Percentiles rank a stretch among this genome's conserved stretches.
Evolutionary conservation across 306 rosid genomes (phyloP).

Genomic region (Trichosanthes cucumerina): DNA sequence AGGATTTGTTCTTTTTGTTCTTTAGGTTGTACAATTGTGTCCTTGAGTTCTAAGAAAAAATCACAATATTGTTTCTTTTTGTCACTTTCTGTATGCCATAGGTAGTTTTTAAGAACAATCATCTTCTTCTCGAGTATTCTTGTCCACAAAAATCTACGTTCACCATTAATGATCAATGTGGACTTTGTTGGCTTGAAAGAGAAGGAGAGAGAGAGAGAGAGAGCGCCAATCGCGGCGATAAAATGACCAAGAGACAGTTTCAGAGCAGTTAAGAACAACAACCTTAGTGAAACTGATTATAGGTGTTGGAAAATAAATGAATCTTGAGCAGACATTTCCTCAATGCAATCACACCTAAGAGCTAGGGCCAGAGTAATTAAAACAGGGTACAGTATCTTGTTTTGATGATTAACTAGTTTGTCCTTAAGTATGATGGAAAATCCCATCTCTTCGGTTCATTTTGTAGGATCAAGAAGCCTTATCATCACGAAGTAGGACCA

Average conservation of each 20-base stretch:
- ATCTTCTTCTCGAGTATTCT: background rate
- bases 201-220: background rate
- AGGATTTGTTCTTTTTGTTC: no score
- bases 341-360: background rate
- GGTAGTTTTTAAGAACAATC: background rate
- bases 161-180: conserved; percentile 8
- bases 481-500: background rate
- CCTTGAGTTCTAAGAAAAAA: background rate
- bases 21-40: background rate
- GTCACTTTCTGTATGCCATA: background rate
- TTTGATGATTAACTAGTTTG: background rate
- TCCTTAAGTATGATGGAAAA: background rate
- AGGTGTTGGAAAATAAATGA: background rate
- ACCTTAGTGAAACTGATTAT: background rate
- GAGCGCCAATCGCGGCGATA: background rate
- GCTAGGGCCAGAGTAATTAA: background rate
- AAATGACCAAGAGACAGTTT: background rate
- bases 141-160: conserved; percentile 1
- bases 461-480: background rate
- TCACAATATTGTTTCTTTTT: background rate
- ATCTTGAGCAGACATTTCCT: background rate
- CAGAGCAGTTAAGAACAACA: background rate
- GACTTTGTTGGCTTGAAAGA: background rate
- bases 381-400: background rate
- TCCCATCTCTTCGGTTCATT: background rate